Evolutionary conservation across 2,329 filamentous ascomycete species (phyloP), one percentile per base, ranked within the genome.

Genomic region (Sarocladium strictum): DNA sequence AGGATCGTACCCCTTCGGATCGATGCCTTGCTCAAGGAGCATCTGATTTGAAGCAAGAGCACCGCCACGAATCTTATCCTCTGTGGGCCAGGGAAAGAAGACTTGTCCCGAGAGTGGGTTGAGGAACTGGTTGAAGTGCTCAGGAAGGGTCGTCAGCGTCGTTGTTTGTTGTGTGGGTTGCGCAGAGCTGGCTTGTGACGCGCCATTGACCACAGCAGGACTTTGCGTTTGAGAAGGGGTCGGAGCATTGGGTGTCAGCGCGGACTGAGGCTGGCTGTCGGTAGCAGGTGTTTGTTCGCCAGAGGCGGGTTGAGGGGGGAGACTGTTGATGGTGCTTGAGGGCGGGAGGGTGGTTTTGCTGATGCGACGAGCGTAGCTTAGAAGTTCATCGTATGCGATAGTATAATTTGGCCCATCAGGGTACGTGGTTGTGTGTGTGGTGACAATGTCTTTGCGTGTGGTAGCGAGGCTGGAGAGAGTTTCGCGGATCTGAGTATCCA

Each of bases 11-110:
- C 75, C 76, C 54, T 72, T 77, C 9, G 83, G 83, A 64, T 88
- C 81, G 59, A 81, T 76, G 7, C 84, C 85, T 54, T 76, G 71
- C 61, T 87, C 84, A 4, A 79, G 60, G 58, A 90, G 76, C 23
- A 76, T 70, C 62, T 90, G 84, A 43, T 83, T 79, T 9, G 76
- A 73, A 0, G 84, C 85, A 40, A 95, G 74, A 1, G 84, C 84
- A 33, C 90, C 89, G 15, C 74, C 72, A 29, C 83, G 79, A 58
- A 94, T 89, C 56, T 83, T 79, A 29, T 86, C 81, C 58, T 89
- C 84, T 26, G 75, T 76, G 0, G 89, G 89, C 89, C 89, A 95
- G 1, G 90, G 89, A 47, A 84, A 78, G 72, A 91, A 95, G n/a
- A 74, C 64, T 35, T 78, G 73, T 10, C 79, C 76, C 9, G 76